phyloP scores from a whole-genome alignment of 2,329 filamentous ascomycete species.

The Bipolaris zeicola region DNA sequence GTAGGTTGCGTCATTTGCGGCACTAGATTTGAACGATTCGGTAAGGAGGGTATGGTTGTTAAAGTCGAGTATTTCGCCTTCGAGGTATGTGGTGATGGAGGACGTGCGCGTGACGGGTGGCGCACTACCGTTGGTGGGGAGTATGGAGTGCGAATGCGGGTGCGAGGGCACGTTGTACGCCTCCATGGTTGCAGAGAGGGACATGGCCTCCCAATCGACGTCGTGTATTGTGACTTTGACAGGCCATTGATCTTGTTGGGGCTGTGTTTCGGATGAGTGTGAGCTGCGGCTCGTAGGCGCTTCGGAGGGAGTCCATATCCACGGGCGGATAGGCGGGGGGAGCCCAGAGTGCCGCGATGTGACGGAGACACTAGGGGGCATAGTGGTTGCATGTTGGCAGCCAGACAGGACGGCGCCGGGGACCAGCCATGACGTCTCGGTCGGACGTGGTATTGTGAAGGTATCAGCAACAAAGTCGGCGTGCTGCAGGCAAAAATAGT shows the following conservation, averaged over 20 bases:
- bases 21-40: slow-evolving; percentile 54
- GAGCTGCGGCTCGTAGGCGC: slow-evolving; percentile 32
- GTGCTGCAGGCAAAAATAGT: slow-evolving; percentile 58
- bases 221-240: slow-evolving; percentile 70
- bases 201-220: slow-evolving; percentile 66
- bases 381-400: slow-evolving; percentile 62
- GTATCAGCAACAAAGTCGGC: slow-evolving; percentile 66
- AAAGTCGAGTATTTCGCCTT: slow-evolving; percentile 72
- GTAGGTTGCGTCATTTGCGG: slow-evolving; percentile 54
- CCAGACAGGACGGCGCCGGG: slow-evolving; percentile 66
- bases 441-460: slow-evolving; percentile 56
- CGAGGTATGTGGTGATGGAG: slow-evolving; percentile 67
- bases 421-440: slow-evolving; percentile 65
- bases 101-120: slow-evolving; percentile 43
- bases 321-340: slow-evolving; percentile 43
- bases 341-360: slow-evolving; percentile 26
- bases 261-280: slow-evolving; percentile 25
- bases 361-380: slow-evolving; percentile 31
- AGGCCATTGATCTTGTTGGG: slow-evolving; percentile 66
- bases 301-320: slow-evolving; percentile 45
- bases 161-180: slow-evolving; percentile 68
- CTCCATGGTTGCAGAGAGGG: slow-evolving; percentile 70
- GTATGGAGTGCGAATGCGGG: slow-evolving; percentile 37
- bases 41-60: slow-evolving; percentile 58
- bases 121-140: slow-evolving; percentile 19